phyloP scores from a whole-genome alignment of 164 flowering plant species.

The Umbilicus rupestris region DNA sequence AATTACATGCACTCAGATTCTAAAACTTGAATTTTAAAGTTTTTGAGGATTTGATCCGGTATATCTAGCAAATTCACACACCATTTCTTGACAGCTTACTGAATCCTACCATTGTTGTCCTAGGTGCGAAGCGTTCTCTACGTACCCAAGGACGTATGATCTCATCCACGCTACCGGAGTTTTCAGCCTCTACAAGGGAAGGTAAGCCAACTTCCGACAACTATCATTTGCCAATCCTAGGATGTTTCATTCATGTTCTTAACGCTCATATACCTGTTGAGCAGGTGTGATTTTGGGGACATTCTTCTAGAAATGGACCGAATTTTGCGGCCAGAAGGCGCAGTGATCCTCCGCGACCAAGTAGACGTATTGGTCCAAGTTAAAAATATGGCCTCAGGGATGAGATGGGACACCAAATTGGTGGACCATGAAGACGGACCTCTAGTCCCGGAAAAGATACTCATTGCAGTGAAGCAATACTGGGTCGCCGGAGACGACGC shows the following conservation, averaged over 20 bases:
- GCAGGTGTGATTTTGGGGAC: slow-evolving; percentile 67
- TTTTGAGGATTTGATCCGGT: no score
- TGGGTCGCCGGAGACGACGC: slow-evolving; percentile 41
- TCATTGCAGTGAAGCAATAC: slow-evolving; percentile 77
- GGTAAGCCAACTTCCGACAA: slow-evolving; percentile 32
- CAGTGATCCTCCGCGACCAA: slow-evolving; percentile 79
- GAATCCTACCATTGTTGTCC: slow-evolving; percentile 3
- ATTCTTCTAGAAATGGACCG: slow-evolving; percentile 91
- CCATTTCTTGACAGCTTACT: neutral
- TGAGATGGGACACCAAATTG: slow-evolving; percentile 78
- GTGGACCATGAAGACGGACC: slow-evolving; percentile 94
- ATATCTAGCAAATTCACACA: no score
- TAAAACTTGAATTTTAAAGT: neutral
- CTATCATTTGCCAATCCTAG: neutral
- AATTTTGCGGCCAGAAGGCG: slow-evolving; percentile 85
- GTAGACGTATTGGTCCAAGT: slow-evolving; percentile 65
- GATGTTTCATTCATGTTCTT: no score
- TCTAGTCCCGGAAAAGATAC: slow-evolving; percentile 61
- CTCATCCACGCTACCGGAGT: slow-evolving; percentile 77
- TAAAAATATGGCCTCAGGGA: slow-evolving; percentile 48
- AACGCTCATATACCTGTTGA: neutral
- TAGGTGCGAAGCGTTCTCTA: slow-evolving; percentile 96
- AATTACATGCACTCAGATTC: neutral
- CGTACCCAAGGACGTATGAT: slow-evolving; percentile 93
- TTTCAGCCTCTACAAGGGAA: slow-evolving; percentile 74